These are phyloP conservation scores for Pseudognaphalium luteoalbum DNA, from an alignment of 129 eudicot genomes.

Conservation along the genomic window DNA sequence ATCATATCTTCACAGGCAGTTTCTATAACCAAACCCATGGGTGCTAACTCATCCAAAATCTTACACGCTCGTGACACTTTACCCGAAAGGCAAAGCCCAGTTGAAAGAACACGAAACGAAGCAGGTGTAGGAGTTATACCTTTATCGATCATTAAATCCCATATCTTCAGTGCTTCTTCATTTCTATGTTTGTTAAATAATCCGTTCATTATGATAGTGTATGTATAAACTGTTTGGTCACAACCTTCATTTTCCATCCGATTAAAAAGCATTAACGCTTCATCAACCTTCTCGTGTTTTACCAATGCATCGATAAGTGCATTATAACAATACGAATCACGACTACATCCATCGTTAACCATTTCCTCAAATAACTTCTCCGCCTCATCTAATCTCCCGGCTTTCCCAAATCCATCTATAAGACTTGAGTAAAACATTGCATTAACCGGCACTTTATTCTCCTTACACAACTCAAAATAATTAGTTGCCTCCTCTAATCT, in stretches of 20 bases:
- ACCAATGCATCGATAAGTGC: conserved; percentile 70
- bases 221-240: conserved; percentile 85
- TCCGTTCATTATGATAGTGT: conserved; percentile 72
- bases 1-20: conserved; percentile 91
- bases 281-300: conserved; percentile 63
- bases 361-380: conserved; percentile 73
- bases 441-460: conserved; percentile 53
- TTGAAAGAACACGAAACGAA: conserved; percentile 75
- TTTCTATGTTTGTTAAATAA: conserved; percentile 70
- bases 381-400: conserved; percentile 74
- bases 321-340: conserved; percentile 89
- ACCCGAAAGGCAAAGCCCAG: conserved; percentile 91
- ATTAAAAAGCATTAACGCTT: conserved; percentile 56
- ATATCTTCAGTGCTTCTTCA: conserved; percentile 76
- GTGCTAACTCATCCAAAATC: conserved; percentile 88
- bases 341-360: conserved; percentile 64
- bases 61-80: conserved; percentile 87
- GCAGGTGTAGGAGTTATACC: conserved; percentile 89
- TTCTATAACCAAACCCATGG: conserved; percentile 86
- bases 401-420: conserved; percentile 88
- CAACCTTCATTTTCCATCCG: conserved; percentile 89
- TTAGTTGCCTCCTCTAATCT: conserved; percentile 67
- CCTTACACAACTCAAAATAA: conserved; percentile 59
- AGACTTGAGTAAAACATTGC: conserved; percentile 73
- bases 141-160: conserved; percentile 92